Conservation (phyloP, 75 land plant species). For the Pinus albicaulis region DNA sequence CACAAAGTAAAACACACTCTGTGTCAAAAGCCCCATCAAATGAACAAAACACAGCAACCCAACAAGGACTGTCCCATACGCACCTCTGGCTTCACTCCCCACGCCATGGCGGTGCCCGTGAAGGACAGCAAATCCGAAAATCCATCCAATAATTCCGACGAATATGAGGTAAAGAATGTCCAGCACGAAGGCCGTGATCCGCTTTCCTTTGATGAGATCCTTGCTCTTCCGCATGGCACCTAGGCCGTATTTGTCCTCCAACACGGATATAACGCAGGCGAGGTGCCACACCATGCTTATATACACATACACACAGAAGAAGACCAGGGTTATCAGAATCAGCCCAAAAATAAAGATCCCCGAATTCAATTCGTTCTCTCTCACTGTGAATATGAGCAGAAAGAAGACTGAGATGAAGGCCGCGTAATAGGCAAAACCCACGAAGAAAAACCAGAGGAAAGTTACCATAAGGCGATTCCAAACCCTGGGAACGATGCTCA, state of each 20-base stretch:
- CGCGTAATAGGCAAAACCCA: constrained; percentile 24
- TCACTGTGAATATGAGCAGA: constrained; percentile 11
- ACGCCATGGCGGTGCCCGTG: neutral
- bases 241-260: constrained; percentile 79
- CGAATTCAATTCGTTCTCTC: neutral
- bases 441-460: constrained; percentile 35
- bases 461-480: constrained; percentile 48
- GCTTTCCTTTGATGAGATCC: constrained; percentile 68
- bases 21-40: constrained; percentile 49
- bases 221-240: constrained; percentile 61
- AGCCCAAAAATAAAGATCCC: too few relatives aligned
- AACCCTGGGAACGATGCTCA: constrained; percentile 69
- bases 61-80: constrained; percentile 14
- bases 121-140: neutral
- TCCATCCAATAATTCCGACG: neutral
- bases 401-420: constrained; percentile 15
- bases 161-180: constrained; percentile 21
- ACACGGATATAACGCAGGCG: constrained; percentile 83
- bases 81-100: constrained; percentile 15
- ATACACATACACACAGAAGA: constrained; percentile 48
- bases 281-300: constrained; percentile 82
- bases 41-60: constrained; percentile 17
- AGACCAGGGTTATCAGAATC: constrained; percentile 9
- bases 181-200: constrained; percentile 10
- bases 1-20: constrained; percentile 78